These are phyloP conservation scores for Thalassiosira pacifica DNA, from an alignment of 352 stramenopile genomes.

Conservation along the genomic window DNA sequence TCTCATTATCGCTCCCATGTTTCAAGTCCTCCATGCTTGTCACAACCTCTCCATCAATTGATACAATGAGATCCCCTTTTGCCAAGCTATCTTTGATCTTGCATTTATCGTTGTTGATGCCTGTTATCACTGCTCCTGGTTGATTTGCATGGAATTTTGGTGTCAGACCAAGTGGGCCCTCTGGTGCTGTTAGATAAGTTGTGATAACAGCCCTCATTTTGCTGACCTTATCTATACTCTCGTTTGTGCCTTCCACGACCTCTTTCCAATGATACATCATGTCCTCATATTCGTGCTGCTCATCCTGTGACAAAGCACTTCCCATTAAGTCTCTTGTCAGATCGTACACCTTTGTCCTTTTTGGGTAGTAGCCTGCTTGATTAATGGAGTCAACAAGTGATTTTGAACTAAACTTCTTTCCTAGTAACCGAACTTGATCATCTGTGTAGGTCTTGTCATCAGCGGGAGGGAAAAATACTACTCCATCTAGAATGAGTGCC, in stretches of 20 bases:
- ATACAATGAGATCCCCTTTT: slow-evolving; percentile 19
- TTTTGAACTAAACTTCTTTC: neutral
- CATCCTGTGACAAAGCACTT: neutral
- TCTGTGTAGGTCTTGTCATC: neutral
- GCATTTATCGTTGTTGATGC: too few species aligned
- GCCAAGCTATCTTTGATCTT: too few species aligned
- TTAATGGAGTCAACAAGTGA: neutral
- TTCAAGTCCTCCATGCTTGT: neutral
- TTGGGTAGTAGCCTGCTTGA: neutral
- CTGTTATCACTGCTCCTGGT: too few species aligned
- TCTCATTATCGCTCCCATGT: neutral
- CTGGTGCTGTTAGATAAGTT: too few species aligned
- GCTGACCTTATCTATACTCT: too few species aligned
- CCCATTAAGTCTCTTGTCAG: neutral
- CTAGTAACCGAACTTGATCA: neutral
- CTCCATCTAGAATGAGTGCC: neutral
- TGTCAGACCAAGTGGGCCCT: too few species aligned
- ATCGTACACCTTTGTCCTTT: neutral
- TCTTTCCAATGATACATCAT: slow-evolving; percentile 4
- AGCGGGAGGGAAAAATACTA: neutral
- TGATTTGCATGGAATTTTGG: too few species aligned
- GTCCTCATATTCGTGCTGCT: neutral
- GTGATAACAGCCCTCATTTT: too few species aligned
- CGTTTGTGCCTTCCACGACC: too few species aligned
- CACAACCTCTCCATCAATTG: neutral